Conservation (phyloP, 352 stramenopile species). For the Phytophthora crassamura region DNA sequence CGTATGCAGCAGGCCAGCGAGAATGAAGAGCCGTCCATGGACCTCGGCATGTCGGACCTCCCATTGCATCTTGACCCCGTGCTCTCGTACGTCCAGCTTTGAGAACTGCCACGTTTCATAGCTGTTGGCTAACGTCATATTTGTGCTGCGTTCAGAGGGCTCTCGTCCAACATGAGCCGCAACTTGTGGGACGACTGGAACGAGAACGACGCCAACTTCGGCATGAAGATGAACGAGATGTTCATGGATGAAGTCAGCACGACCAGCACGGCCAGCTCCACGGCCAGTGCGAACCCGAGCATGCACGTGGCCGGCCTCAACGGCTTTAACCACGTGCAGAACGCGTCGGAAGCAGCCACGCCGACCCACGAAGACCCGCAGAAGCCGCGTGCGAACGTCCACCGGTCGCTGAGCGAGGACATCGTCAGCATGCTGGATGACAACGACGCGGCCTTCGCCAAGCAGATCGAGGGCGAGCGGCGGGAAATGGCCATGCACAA, state of each 20-base stretch:
- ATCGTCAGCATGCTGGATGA: slow-evolving; percentile 82
- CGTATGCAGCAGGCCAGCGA: slow-evolving; percentile 30
- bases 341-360: slow-evolving; percentile 7
- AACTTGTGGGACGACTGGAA: slow-evolving; percentile 92
- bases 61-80: slow-evolving; percentile 73
- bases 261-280: slow-evolving; percentile 36
- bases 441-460: slow-evolving; percentile 40
- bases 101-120: too few relatives aligned
- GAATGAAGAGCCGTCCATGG: slow-evolving; percentile 42
- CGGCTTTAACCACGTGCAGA: slow-evolving; percentile 29
- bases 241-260: slow-evolving; percentile 54
- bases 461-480: slow-evolving; percentile 36
- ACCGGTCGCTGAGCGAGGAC: slow-evolving; percentile 77
- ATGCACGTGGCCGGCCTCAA: slow-evolving; percentile 26
- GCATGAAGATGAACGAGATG: slow-evolving; percentile 73
- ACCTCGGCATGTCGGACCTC: slow-evolving; percentile 61
- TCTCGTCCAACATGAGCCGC: slow-evolving; percentile 82
- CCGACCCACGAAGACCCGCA: too few relatives aligned
- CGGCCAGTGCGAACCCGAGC: slow-evolving; percentile 28
- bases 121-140: slow-evolving; percentile 5
- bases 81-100: slow-evolving; percentile 53
- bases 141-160: slow-evolving; percentile 46
- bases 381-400: slow-evolving; percentile 47
- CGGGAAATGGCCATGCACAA: slow-evolving; percentile 30
- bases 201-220: slow-evolving; percentile 72